Evolutionary conservation across 352 stramenopile species (phyloP).

Genomic region (Phytophthora fragariae): DNA sequence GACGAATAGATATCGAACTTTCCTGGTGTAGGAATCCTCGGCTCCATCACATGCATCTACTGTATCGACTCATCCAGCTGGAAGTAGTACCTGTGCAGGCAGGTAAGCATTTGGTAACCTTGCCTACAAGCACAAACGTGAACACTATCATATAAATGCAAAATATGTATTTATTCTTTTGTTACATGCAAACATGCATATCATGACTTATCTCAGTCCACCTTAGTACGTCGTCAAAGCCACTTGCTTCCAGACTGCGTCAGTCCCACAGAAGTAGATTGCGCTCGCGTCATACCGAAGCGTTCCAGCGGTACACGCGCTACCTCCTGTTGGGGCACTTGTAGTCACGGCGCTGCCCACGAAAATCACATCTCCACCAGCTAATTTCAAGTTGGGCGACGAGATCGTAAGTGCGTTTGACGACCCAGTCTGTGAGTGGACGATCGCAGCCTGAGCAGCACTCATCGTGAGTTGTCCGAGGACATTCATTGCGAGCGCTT

Average conservation of each 20-base stretch:
- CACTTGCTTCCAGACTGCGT: conserved; percentile 32
- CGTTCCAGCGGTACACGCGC: conserved; percentile 37
- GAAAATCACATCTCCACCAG: conserved; percentile 40
- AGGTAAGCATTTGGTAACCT: too few species aligned
- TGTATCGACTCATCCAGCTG: too few species aligned
- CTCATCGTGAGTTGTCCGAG: conserved; percentile 41
- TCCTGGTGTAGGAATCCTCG: too few species aligned
- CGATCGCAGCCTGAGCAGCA: conserved; percentile 37
- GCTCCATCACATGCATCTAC: too few species aligned
- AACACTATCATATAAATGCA: conserved; percentile 12
- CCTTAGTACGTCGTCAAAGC: conserved; percentile 8
- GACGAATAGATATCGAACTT: conserved; percentile 16
- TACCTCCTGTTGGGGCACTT: conserved; percentile 20
- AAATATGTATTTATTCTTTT: conserved; percentile 12
- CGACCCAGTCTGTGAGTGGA: conserved; percentile 34
- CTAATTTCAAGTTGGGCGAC: conserved; percentile 48
- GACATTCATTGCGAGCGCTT: conserved; percentile 32
- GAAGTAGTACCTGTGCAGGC: too few species aligned
- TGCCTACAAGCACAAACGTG: too few species aligned
- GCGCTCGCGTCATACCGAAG: conserved; percentile 38
- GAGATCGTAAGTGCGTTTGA: conserved; percentile 46
- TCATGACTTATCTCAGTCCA: neutral
- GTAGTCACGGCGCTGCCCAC: conserved; percentile 30
- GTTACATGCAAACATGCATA: conserved; percentile 10
- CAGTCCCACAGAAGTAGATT: conserved; percentile 49